Evolutionary conservation across 176 grass and related monocot genomes (phyloP).

Genomic region (Oryza officinalis): DNA sequence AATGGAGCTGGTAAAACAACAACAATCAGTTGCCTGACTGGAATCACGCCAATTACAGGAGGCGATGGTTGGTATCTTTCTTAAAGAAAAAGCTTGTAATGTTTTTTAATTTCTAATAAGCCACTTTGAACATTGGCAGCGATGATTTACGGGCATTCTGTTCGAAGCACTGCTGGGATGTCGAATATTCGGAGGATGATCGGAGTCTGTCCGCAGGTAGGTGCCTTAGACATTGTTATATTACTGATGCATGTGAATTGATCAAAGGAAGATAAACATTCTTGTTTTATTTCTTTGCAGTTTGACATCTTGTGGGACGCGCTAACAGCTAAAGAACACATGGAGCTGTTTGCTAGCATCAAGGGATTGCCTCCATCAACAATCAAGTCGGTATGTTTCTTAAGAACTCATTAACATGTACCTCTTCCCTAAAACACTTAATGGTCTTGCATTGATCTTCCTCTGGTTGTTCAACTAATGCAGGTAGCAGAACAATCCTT

Average conservation of each 20-base stretch:
- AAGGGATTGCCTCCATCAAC: slow-evolving; percentile 76
- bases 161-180: slow-evolving; percentile 77
- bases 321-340: slow-evolving; percentile 83
- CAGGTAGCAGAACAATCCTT: slow-evolving; percentile 86
- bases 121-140: slow-evolving; percentile 51
- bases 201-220: slow-evolving; percentile 93
- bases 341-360: slow-evolving; percentile 92
- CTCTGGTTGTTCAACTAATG: slow-evolving; percentile 10
- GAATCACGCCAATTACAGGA: slow-evolving; percentile 89
- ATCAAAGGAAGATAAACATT: slow-evolving; percentile 4
- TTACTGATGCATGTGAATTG: slow-evolving; percentile 1
- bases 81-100: neutral
- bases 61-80: slow-evolving; percentile 71
- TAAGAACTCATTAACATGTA: slow-evolving; percentile 4
- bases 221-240: slow-evolving; percentile 16
- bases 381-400: slow-evolving; percentile 70
- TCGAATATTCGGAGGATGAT: slow-evolving; percentile 92
- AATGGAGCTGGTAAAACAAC: slow-evolving; percentile 99
- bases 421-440: slow-evolving; percentile 12
- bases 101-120: slow-evolving; percentile 32
- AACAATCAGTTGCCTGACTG: slow-evolving; percentile 87
- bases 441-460: slow-evolving; percentile 22
- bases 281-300: slow-evolving; percentile 45
- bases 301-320: slow-evolving; percentile 98
- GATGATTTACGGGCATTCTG: slow-evolving; percentile 84